A percentile compares a stretch with the other conserved stretches of the same genome.
Conservation (phyloP, 805 yeast genomes). For the Yarrowia sp. region DNA sequence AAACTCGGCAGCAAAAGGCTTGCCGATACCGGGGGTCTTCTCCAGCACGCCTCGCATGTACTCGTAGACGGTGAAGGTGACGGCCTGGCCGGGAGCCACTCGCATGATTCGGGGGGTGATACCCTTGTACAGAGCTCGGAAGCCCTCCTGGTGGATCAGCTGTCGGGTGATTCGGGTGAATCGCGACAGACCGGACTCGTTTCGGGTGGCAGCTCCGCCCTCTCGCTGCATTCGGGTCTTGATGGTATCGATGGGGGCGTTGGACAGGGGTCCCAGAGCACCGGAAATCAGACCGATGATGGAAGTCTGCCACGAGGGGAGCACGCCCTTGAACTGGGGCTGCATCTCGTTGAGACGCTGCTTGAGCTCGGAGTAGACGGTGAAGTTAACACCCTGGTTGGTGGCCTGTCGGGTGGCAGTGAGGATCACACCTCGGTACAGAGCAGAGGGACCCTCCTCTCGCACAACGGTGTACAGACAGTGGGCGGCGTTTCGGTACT, state of each 20-base stretch:
- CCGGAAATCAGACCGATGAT: constrained; percentile 90
- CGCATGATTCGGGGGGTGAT: constrained; percentile 98
- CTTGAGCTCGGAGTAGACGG: constrained; percentile 87
- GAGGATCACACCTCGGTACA: constrained; percentile 92
- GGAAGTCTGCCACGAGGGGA: constrained; percentile 95
- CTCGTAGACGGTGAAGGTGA: constrained; percentile 96
- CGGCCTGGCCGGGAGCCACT: constrained; percentile 99
- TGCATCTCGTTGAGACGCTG: constrained; percentile 65
- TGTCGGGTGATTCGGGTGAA: constrained; percentile 81
- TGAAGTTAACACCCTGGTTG: constrained; percentile 97
- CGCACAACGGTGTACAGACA: constrained; percentile 81
- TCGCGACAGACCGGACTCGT: constrained; percentile 73
- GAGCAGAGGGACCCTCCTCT: constrained; percentile 89
- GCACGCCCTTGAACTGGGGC: constrained; percentile 60
- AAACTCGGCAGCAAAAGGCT: constrained; percentile 36
- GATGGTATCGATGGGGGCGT: constrained; percentile 96
- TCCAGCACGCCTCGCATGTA: constrained; percentile 73
- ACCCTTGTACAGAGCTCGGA: constrained; percentile 89
- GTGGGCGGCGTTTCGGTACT: constrained; percentile 92
- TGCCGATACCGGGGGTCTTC: constrained; percentile 43
- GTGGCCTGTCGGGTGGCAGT: constrained; percentile 98
- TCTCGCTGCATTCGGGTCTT: constrained; percentile 96
- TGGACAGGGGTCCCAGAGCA: constrained; percentile 96
- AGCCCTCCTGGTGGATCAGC: constrained; percentile 87
- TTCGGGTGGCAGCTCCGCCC: constrained; percentile 58